Conservation (phyloP, 352 stramenopile species). For the Peronospora belbahrii region DNA sequence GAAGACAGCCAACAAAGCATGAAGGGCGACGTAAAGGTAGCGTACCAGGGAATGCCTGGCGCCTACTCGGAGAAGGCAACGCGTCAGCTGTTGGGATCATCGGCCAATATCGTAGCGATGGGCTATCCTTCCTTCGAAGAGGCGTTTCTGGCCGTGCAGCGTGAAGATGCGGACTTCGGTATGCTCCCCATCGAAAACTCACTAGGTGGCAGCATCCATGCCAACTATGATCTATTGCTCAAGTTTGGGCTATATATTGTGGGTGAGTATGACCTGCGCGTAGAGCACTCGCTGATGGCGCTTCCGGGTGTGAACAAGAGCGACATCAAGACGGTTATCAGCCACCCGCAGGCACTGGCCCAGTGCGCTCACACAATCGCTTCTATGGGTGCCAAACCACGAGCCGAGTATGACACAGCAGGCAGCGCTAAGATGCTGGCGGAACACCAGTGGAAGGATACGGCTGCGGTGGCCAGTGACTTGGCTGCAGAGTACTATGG, state of each 20-base stretch:
- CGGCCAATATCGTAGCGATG: constrained; percentile 59
- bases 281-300: constrained; percentile 91
- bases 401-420: constrained; percentile 94
- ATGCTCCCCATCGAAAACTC: constrained; percentile 96
- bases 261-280: constrained; percentile 63
- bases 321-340: constrained; percentile 94
- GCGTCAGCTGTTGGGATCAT: constrained; percentile 82
- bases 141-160: constrained; percentile 56
- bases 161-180: constrained; percentile 89
- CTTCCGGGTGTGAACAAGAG: constrained; percentile 78
- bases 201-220: constrained; percentile 91
- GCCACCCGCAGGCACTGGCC: constrained; percentile 93
- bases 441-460: constrained; percentile 78
- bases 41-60: constrained; percentile 94
- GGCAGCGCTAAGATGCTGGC: constrained; percentile 95
- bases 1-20: constrained; percentile 6
- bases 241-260: constrained; percentile 75
- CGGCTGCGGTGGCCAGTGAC: constrained; percentile 91
- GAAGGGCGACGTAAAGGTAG: constrained; percentile 73
- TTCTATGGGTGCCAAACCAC: constrained; percentile 61
- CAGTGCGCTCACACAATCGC: constrained; percentile 95
- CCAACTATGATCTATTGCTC: constrained; percentile 91
- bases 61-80: constrained; percentile 97
- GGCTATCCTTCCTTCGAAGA: constrained; percentile 32
- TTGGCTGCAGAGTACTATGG: constrained; percentile 92